Conservation (phyloP, 495 filamentous ascomycete species). For the Alectoria sarmentosa region DNA sequence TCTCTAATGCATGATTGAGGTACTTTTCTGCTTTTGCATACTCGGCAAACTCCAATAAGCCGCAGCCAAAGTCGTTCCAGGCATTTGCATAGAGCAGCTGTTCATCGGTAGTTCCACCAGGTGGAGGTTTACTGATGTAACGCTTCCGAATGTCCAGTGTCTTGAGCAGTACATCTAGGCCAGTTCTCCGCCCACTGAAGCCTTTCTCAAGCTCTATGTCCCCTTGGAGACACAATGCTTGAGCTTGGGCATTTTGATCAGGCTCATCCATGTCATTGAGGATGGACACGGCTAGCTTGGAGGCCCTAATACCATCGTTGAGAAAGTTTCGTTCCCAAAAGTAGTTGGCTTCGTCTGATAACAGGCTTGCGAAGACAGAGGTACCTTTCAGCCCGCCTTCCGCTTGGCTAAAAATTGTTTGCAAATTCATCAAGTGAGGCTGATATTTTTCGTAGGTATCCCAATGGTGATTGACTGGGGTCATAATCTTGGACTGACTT, state of each 20-base stretch:
- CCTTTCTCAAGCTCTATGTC: slow-evolving; percentile 1
- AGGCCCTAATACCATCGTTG: neutral
- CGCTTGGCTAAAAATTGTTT: neutral
- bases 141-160: neutral
- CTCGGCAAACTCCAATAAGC: neutral
- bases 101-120: neutral
- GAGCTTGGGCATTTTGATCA: neutral
- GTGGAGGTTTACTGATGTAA: neutral
- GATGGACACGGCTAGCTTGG: neutral
- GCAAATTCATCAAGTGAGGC: slow-evolving; percentile 3
- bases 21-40: slow-evolving; percentile 3
- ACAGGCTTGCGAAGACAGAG: neutral
- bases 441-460: neutral
- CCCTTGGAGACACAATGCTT: neutral
- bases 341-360: neutral
- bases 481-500: neutral
- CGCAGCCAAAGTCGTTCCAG: neutral
- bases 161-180: neutral
- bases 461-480: neutral
- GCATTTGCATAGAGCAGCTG: slow-evolving; percentile 4
- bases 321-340: slow-evolving; percentile 3
- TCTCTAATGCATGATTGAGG: neutral
- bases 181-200: neutral
- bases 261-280: neutral
- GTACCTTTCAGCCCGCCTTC: neutral